Evolutionary conservation across 202 grass and related monocot species (phyloP), one percentile per base, ranked within the genome.

Genomic region (Thinopyrum obtusiflorum): DNA sequence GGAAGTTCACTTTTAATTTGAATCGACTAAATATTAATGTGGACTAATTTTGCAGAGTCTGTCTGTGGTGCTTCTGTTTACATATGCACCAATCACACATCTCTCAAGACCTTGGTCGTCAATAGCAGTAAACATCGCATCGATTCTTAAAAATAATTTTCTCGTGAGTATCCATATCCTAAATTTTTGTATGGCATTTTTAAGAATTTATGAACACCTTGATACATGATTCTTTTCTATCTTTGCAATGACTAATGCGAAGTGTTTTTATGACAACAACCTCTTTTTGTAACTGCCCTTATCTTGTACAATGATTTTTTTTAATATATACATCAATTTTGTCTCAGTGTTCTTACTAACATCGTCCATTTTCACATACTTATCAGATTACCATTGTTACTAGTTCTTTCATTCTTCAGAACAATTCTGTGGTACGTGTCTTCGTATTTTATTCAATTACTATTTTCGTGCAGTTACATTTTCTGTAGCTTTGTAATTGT

Each of bases 341-440:
- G 14, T 64, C 0, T 44, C 23, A 4, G 9, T 25, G 11, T 36
- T 29, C 23, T 44, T 61, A 69, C 20, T 87, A 77, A 82, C 11
- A 26, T n/a, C 26, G 0, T 57, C 4, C 24, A 46, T 65, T 65
- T 27, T 64, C 3, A 20, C 77, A 20, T 71, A 70, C 5, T 33
- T 78, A 17, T 3, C 36, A 97, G 94, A 73, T 84, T 66, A 89
- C 68, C 1, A 20, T 86, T 68, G 42, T 92, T 37, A 93, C 91
- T 20, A 82, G 87, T 35, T 61, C 51, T 0, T 92, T 92, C 68
- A 94, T 97, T 85, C 87, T 97, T 68, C 91, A 97, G 76, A 97
- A 97, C 82, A 94, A 97, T 81, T 78, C 83, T 6, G 89, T 97
- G 91, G 91, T 97, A 93, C 76, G 87, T 65, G 6, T 2, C n/a